phyloP scores from a whole-genome alignment of 2,329 filamentous ascomycete genomes.

The Aureobasidium vineae region DNA sequence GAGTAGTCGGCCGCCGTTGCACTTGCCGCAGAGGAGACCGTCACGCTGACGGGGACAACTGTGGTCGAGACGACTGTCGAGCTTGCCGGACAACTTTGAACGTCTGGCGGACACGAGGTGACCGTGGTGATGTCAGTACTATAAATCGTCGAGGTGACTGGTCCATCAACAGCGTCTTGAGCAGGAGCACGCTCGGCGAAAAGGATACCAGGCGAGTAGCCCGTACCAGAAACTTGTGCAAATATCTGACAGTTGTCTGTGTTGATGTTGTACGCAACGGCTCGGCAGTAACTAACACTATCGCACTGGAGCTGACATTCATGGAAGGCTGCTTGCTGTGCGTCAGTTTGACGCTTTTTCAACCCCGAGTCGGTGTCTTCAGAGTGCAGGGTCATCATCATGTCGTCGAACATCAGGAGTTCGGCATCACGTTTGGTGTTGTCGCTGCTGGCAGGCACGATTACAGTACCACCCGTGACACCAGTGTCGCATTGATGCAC shows the following conservation, averaged over 20 bases:
- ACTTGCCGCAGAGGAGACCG: not conserved
- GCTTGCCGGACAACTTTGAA: constrained; percentile 24
- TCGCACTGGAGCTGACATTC: constrained; percentile 21
- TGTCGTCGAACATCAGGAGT: constrained; percentile 21
- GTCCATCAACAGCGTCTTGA: constrained; percentile 5
- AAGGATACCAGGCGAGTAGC: constrained; percentile 2
- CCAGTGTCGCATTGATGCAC: constrained; percentile 6
- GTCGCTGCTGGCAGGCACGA: not conserved
- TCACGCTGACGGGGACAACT: constrained; percentile 14
- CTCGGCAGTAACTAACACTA: constrained; percentile 1
- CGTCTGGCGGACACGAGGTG: constrained; percentile 20
- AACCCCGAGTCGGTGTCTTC: not conserved
- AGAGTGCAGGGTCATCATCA: constrained; percentile 16
- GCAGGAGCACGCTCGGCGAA: constrained; percentile 23
- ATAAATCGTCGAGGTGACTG: constrained; percentile 23
- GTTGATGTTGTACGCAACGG: constrained; percentile 17
- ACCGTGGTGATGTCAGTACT: constrained; percentile 21
- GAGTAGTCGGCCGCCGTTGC: not conserved
- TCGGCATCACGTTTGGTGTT: constrained; percentile 17
- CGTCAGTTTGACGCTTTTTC: constrained; percentile 1
- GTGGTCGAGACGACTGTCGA: constrained; percentile 22
- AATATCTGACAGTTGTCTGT: constrained; percentile 8
- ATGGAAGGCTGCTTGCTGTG: constrained; percentile 19
- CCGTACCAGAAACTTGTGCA: constrained; percentile 8
- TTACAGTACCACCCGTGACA: constrained; percentile 19